Percentiles rank a stretch among this genome's conserved stretches.
Evolutionary conservation across 768 basidiomycete species (phyloP).

Genomic region (Xerocomellus dryophilus): DNA sequence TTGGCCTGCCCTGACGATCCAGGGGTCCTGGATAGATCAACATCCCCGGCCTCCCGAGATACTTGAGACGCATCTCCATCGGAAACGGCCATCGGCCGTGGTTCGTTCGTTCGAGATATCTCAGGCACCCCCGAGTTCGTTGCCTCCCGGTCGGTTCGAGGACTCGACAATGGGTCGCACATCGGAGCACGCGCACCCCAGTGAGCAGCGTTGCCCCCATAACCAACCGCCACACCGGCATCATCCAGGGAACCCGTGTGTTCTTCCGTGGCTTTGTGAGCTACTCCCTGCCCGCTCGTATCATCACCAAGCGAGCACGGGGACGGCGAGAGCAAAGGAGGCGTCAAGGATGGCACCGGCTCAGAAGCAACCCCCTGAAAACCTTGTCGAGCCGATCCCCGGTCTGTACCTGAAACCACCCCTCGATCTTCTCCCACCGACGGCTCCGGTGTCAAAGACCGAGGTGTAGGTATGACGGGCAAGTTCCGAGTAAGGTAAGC

Average conservation of each 20-base stretch:
- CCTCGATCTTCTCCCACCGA: background rate
- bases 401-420: too few species aligned
- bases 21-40: background rate
- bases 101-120: background rate
- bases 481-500: background rate
- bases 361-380: background rate
- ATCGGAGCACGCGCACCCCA: background rate
- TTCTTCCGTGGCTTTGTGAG: background rate
- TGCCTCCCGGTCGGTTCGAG: background rate
- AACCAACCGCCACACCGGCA: too few species aligned
- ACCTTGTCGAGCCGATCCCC: background rate
- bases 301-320: background rate
- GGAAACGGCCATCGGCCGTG: background rate
- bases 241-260: background rate
- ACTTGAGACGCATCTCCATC: background rate
- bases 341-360: conserved; percentile 2
- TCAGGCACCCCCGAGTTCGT: background rate
- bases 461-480: conserved; percentile 6
- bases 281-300: background rate
- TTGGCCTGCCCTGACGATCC: background rate
- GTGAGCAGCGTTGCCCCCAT: background rate
- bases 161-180: background rate
- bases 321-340: background rate
- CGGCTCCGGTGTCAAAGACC: background rate
- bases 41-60: background rate